Conservation (phyloP, 2,329 filamentous ascomycete species). For the Aplosporella prunicola region DNA sequence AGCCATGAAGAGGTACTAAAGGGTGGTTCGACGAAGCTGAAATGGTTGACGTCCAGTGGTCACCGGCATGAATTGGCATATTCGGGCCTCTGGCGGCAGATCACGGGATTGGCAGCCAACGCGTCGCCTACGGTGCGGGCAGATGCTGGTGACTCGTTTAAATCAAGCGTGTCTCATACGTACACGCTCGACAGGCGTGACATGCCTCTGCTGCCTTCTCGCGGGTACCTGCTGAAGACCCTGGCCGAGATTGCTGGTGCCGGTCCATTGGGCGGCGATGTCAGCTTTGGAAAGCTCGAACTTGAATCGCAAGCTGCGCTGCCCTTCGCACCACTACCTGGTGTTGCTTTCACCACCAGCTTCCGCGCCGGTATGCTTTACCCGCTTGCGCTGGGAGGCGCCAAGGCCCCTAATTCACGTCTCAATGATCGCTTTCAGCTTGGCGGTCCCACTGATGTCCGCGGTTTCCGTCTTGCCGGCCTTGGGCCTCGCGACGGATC, state of each 20-base stretch:
- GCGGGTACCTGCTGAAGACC: conserved; percentile 71
- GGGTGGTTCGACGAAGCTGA: conserved; percentile 66
- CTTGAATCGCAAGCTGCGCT: conserved; percentile 69
- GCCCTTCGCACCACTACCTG: conserved; percentile 59
- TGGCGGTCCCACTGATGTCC: conserved; percentile 87
- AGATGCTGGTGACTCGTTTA: conserved; percentile 85
- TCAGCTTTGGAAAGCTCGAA: conserved; percentile 91
- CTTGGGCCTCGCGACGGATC: conserved; percentile 78
- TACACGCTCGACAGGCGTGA: conserved; percentile 75
- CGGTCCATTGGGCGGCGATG: conserved; percentile 75
- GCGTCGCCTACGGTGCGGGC: conserved; percentile 74
- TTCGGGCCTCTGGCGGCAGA: conserved; percentile 74
- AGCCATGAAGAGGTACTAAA: conserved; percentile 85
- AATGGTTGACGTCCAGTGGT: conserved; percentile 57
- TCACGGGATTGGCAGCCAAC: conserved; percentile 65
- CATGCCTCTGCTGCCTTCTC: conserved; percentile 72
- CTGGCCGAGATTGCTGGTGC: conserved; percentile 78
- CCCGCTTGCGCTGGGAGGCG: conserved; percentile 59
- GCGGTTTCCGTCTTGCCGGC: conserved; percentile 83
- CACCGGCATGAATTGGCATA: conserved; percentile 73
- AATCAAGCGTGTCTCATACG: conserved; percentile 74
- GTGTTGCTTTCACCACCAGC: conserved; percentile 73
- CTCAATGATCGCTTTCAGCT: conserved; percentile 94
- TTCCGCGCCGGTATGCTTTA: conserved; percentile 75
- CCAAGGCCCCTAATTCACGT: conserved; percentile 56